Evolutionary conservation across 257 asterid species (phyloP).

Genomic region (Rhazya stricta): DNA sequence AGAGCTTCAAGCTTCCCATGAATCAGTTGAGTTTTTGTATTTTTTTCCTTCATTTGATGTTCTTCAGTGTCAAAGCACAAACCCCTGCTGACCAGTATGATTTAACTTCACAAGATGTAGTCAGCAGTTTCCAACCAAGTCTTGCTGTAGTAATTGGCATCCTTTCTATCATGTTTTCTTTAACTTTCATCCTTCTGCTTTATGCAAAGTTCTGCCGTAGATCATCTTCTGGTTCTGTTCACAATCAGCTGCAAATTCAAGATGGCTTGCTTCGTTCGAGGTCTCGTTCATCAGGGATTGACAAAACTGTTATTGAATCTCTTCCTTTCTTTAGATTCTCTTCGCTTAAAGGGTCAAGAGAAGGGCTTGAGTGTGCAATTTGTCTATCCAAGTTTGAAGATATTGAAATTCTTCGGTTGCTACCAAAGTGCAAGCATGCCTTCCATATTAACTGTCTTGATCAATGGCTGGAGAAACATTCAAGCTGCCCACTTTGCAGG

Average conservation of each 20-base stretch:
- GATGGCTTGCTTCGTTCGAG: slow-evolving; percentile 38
- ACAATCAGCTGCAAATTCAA: slow-evolving; percentile 23
- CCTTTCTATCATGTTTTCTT: slow-evolving; percentile 53
- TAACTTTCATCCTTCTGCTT: slow-evolving; percentile 62
- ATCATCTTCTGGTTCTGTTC: slow-evolving; percentile 16
- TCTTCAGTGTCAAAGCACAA: slow-evolving; percentile 32
- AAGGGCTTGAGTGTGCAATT: slow-evolving; percentile 67
- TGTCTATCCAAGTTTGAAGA: slow-evolving; percentile 54
- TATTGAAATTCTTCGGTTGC: slow-evolving; percentile 42
- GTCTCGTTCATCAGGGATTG: slow-evolving; percentile 34
- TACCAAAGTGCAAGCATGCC: slow-evolving; percentile 60
- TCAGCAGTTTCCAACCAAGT: slow-evolving; percentile 56
- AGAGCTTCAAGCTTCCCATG: slow-evolving; percentile 18
- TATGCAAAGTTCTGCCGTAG: slow-evolving; percentile 75
- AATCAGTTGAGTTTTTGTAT: slow-evolving; percentile 15
- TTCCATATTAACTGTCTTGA: slow-evolving; percentile 61
- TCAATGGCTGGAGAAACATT: slow-evolving; percentile 57
- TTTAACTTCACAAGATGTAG: slow-evolving; percentile 22
- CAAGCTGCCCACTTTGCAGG: slow-evolving; percentile 72
- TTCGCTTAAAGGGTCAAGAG: slow-evolving; percentile 36
- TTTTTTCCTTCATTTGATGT: slow-evolving; percentile 23
- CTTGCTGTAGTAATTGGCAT: slow-evolving; percentile 67
- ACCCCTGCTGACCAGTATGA: slow-evolving; percentile 10
- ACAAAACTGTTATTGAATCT: slow-evolving; percentile 45
- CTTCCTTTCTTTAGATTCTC: slow-evolving; percentile 58